Evolutionary conservation across 495 filamentous ascomycete species (phyloP).

Genomic region (Penicillium daleae): DNA sequence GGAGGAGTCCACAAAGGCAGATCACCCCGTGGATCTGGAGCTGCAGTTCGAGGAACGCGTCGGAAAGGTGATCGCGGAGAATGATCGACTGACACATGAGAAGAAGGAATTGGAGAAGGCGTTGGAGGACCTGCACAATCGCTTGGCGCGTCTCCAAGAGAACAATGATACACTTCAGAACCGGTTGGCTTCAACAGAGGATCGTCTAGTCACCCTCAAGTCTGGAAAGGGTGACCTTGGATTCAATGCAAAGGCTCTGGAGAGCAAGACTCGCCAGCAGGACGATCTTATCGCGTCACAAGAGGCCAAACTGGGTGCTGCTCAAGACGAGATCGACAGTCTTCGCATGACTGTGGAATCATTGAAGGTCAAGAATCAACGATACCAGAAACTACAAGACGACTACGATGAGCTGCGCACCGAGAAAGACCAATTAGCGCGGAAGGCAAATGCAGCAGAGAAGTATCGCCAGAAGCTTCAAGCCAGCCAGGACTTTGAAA

Average conservation of each 20-base stretch:
- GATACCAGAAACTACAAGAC: constrained; percentile 61
- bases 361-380: constrained; percentile 47
- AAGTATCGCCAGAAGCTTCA: constrained; percentile 77
- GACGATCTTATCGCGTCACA: constrained; percentile 61
- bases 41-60: constrained; percentile 58
- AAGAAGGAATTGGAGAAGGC: constrained; percentile 57
- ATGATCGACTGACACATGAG: constrained; percentile 54
- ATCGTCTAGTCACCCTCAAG: constrained; percentile 48
- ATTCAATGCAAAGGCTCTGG: constrained; percentile 49
- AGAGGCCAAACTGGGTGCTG: constrained; percentile 57
- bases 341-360: constrained; percentile 47
- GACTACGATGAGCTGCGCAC: constrained; percentile 73
- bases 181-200: constrained; percentile 50
- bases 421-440: constrained; percentile 73
- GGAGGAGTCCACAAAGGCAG: constrained; percentile 37
- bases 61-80: constrained; percentile 54
- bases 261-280: constrained; percentile 54
- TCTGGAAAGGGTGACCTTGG: constrained; percentile 50
- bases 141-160: constrained; percentile 60
- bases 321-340: constrained; percentile 48
- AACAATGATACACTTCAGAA: constrained; percentile 58
- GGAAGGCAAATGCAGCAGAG: constrained; percentile 77
- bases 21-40: constrained; percentile 50
- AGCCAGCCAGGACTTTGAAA: constrained; percentile 69
- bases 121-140: constrained; percentile 57